Percentiles rank a stretch among this genome's conserved stretches.
Conservation (phyloP, 1,284 basidiomycete species). For the Trichosporon ovoides region DNA sequence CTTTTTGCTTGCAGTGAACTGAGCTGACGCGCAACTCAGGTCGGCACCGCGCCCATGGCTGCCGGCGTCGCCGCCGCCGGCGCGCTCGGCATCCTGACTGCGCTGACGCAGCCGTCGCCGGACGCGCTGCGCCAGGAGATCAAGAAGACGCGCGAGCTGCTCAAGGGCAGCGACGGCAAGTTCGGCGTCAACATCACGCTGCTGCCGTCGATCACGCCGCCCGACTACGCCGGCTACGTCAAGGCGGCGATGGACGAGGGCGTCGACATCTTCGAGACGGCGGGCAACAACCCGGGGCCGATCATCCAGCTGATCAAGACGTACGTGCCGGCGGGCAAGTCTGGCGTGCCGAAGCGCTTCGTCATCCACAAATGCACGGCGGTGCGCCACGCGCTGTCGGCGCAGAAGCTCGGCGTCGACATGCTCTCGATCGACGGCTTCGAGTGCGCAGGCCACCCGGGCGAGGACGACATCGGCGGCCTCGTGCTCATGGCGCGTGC, state of each 20-base stretch:
- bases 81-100: constrained; percentile 81
- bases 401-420: constrained; percentile 73
- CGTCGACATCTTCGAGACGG: constrained; percentile 86
- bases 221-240: constrained; percentile 78
- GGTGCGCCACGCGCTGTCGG: constrained; percentile 75
- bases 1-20: no score
- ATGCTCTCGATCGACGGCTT: constrained; percentile 82
- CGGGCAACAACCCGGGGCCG: constrained; percentile 78
- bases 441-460: constrained; percentile 90
- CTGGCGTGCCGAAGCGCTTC: constrained; percentile 52
- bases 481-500: constrained; percentile 86
- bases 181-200: constrained; percentile 93
- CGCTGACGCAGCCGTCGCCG: constrained; percentile 75
- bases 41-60: constrained; percentile 43
- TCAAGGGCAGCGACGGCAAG: constrained; percentile 59
- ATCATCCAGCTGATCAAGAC: constrained; percentile 77
- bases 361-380: constrained; percentile 91
- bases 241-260: constrained; percentile 80
- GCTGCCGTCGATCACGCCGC: constrained; percentile 81
- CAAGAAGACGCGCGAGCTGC: constrained; percentile 60
- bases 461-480: constrained; percentile 89
- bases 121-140: constrained; percentile 81
- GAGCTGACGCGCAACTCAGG: background rate
- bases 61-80: constrained; percentile 82
- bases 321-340: constrained; percentile 22